Conservation (phyloP, 2,329 filamentous ascomycete species). For the Fusarium fujikuroi region DNA sequence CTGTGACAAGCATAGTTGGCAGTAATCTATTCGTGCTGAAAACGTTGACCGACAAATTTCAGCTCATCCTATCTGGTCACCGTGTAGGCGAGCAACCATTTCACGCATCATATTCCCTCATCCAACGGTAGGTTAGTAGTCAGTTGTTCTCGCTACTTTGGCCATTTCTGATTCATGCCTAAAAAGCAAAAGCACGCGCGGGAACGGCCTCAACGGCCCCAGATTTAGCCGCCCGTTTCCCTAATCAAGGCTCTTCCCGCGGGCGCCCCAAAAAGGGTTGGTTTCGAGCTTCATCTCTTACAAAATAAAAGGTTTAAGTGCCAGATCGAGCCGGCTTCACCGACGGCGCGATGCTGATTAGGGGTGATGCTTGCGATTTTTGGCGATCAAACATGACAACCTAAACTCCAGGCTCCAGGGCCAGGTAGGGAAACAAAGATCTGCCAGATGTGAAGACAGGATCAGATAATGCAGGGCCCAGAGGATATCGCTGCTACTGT, state of each 20-base stretch:
- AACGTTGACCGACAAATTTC: slow-evolving; percentile 12
- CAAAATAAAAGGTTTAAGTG: not conserved
- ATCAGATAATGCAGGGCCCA: slow-evolving; percentile 8
- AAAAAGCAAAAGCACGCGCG: slow-evolving; percentile 31
- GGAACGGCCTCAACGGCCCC: slow-evolving; percentile 24
- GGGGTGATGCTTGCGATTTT: slow-evolving; percentile 12
- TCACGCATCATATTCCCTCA: not conserved
- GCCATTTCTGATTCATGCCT: slow-evolving; percentile 1
- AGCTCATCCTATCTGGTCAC: not conserved
- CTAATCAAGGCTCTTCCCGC: slow-evolving; percentile 18
- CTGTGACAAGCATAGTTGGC: slow-evolving; percentile 1
- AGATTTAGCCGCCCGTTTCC: slow-evolving; percentile 35
- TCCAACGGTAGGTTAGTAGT: not conserved
- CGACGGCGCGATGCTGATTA: slow-evolving; percentile 3
- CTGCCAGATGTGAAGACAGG: slow-evolving; percentile 15
- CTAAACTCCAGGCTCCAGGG: not conserved
- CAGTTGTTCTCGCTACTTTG: not conserved
- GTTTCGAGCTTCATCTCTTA: not conserved
- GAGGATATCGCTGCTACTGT: slow-evolving; percentile 10
- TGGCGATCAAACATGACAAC: slow-evolving; percentile 24
- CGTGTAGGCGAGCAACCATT: not conserved
- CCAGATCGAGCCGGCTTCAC: not conserved
- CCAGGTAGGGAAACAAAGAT: slow-evolving; percentile 5
- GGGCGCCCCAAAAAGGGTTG: not conserved
- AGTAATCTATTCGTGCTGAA: not conserved